Evolutionary conservation across 176 grass and related monocot species (phyloP), one percentile per base, ranked within the genome.

Genomic region (Carex kokanica): DNA sequence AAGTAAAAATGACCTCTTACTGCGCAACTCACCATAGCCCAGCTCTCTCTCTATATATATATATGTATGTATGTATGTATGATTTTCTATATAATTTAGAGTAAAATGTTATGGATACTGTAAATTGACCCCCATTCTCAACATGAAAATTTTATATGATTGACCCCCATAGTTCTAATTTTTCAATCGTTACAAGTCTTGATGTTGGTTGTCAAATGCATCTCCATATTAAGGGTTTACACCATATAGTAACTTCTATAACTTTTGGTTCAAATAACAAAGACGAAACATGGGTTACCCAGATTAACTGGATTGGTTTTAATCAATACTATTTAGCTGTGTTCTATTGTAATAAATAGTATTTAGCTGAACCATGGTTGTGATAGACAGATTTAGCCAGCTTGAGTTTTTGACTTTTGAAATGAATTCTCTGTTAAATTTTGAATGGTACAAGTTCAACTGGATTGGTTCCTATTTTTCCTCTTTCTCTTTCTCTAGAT

Each of bases 341-440:
- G 15, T 56, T 17, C 73, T 32, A 4, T 77, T 49, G 16, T 49
- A 54, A 78, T 15, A 6, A 16, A 31, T 78, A 16, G 20, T 8
- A 54, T 78, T 27, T 55, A 74, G 45, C 43, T 8, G 12, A 52
- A 27, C 49, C 20, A 52, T 31, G 45, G 8, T 70, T 68, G 41
- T n/a, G 27, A 73, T 36, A 36, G 25, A 74, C 14, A 38, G 12
- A 84, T 73, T 59, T 57, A 45, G 45, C 18, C 51, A 14, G 18
- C 51, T 84, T 40, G 21, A 62, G 16, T 47, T 81, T 80, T 84
- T 40, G 21, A 61, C 8, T 47, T 81, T 81, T 63, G 34, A 40
- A 15, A 64, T 21, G 58, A 81, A n/a, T 15, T 47, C 3, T 43
- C 10, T 78, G 47, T 43, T 64, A 81, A 0, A 38, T 38, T 81